Percentiles rank a stretch among this genome's conserved stretches.
These are phyloP conservation scores for Leishmania amazonensis DNA, from an alignment of 208 protist genomes.

Conservation along the genomic window DNA sequence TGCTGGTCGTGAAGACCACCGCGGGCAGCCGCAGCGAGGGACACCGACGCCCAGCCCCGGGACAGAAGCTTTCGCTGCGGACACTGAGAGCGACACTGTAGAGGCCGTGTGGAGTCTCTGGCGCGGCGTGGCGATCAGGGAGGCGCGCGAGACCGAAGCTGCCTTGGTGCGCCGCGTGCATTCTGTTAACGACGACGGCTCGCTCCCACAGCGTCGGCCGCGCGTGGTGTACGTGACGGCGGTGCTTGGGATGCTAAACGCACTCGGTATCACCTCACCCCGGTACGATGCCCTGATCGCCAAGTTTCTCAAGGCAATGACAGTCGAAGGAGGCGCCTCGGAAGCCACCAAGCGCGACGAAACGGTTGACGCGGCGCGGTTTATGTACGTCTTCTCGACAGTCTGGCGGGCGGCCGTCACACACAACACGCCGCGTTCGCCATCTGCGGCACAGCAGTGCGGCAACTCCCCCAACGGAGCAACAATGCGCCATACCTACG, in stretches of 20 bases:
- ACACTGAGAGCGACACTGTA: background rate
- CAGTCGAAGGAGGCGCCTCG: slow-evolving; percentile 5
- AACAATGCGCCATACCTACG: background rate
- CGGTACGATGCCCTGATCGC: slow-evolving; percentile 34
- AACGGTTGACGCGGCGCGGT: slow-evolving; percentile 34
- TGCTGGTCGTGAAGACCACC: background rate
- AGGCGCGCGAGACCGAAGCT: slow-evolving; percentile 13
- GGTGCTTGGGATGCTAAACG: slow-evolving; percentile 27
- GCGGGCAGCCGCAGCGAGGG: background rate
- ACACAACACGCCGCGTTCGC: background rate
- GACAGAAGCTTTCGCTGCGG: background rate
- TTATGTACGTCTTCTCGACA: slow-evolving; percentile 45
- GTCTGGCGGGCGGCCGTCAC: slow-evolving; percentile 41
- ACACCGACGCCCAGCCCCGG: background rate
- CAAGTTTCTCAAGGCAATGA: slow-evolving; percentile 50
- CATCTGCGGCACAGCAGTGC: background rate
- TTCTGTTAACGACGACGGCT: background rate
- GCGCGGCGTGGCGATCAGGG: slow-evolving; percentile 12
- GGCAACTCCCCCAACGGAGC: background rate
- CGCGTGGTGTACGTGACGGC: slow-evolving; percentile 22
- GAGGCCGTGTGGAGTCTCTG: slow-evolving; percentile 28
- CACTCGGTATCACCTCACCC: slow-evolving; percentile 18
- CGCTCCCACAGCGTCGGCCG: slow-evolving; percentile 7
- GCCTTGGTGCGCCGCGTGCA: background rate
- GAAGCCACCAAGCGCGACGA: slow-evolving; percentile 1